These are phyloP conservation scores for Wallemia ichthyophaga DNA, from an alignment of 1,284 basidiomycete genomes.

Conservation along the genomic window DNA sequence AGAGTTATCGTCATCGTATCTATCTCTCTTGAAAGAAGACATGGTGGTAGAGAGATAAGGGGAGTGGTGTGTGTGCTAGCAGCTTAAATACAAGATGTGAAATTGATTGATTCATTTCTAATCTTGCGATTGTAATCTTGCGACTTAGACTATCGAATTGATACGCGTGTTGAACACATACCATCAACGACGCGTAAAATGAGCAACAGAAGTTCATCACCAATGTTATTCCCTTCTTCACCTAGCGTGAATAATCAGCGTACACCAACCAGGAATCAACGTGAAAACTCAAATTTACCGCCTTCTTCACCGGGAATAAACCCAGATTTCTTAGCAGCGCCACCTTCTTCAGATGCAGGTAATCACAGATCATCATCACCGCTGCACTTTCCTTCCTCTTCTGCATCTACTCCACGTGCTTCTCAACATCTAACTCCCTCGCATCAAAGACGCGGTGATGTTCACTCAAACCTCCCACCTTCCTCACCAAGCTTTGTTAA, in stretches of 20 bases:
- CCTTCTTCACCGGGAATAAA: not conserved
- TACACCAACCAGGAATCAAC: not conserved
- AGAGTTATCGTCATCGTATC: not conserved
- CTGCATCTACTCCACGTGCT: not conserved
- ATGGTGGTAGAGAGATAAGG: not conserved
- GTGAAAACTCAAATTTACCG: not conserved
- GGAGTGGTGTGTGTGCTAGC: no score
- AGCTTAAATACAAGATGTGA: no score
- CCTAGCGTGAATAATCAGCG: not conserved
- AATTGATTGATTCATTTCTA: no score
- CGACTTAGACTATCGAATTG: no score
- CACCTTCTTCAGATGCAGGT: not conserved
- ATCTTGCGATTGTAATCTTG: no score
- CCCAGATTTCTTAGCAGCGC: not conserved
- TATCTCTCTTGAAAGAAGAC: not conserved
- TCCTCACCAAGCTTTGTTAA: conserved; percentile 4
- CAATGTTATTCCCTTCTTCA: not conserved
- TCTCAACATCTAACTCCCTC: conserved; percentile 7
- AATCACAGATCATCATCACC: not conserved
- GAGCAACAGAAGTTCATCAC: not conserved
- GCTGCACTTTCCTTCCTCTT: not conserved
- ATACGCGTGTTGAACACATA: no score
- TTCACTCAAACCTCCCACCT: conserved; percentile 10
- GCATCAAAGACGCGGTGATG: conserved; percentile 10
- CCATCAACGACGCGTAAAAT: not conserved